Evolutionary conservation across 768 basidiomycete genomes (phyloP), one percentile per base, ranked within the genome.

Genomic region (Nidularia pulvinata): DNA sequence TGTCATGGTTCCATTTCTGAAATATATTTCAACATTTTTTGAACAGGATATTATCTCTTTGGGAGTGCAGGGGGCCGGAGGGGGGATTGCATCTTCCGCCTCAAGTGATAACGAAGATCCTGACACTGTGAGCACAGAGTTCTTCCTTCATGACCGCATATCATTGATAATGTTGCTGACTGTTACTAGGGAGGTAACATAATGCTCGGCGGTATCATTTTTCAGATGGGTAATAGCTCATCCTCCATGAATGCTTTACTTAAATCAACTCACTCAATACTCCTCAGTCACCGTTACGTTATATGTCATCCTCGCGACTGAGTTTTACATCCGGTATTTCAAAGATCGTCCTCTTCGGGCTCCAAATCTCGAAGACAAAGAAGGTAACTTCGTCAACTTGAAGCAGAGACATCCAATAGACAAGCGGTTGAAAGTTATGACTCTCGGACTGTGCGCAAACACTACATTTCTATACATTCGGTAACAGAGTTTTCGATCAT

Each of bases 41-140:
- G 6, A 25, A 46, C 53, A 69, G 77, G 88, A 89, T 57, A 61
- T 86, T 16, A 63, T 84, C 34, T 79, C 86, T 7, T 74, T 90
- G 22, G 65, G 82, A 25, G 68, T 88, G 2, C 88, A 90, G 68
- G 86, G 80, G 32, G 66, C 78, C 13, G 88, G 88, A 37, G 87
- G 87, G 30, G 86, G 78, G 0, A 60, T 75, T 19, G 85, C 85
- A 0, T 73, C 79, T 4, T 62, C 65, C 1, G 76, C 68, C 6
- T 65, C 56, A 1, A 59, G 56, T 13, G 49, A 60, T 7, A 42
- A 42, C 37, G 16, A 42, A 55, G 55, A 35, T 46, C 32, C 56
- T 61, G 53, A 43, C 55, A 46, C 52, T 55, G 14, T 62, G 50
- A 32, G n/a, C 13, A 19, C 32, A 19, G 19, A 30, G 13, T 32